A percentile compares a stretch with the other conserved stretches of the same genome.
These are phyloP conservation scores for Fusarium miscanthi DNA, from an alignment of 2,329 filamentous ascomycete species.

Conservation along the genomic window DNA sequence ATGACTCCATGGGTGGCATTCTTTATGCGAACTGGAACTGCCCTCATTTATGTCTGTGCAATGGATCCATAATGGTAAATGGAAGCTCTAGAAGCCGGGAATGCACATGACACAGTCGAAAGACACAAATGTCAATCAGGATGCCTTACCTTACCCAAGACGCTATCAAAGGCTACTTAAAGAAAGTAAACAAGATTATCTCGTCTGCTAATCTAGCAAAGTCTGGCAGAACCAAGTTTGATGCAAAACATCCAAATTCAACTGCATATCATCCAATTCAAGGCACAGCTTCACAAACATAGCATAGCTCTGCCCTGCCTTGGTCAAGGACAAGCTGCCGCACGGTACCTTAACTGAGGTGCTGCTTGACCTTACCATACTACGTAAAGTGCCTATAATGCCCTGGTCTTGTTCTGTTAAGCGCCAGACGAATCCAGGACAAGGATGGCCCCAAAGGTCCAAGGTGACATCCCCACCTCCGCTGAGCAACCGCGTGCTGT, in stretches of 20 bases:
- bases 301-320: conserved; percentile 23
- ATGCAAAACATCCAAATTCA: conserved; percentile 40
- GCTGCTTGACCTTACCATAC: neutral
- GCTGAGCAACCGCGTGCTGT: conserved; percentile 44
- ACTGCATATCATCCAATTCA: conserved; percentile 40
- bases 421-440: conserved; percentile 37
- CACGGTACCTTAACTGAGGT: conserved; percentile 8
- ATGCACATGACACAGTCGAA: conserved; percentile 14
- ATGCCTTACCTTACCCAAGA: neutral
- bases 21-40: conserved; percentile 41
- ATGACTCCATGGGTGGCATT: conserved; percentile 21
- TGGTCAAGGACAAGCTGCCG: conserved; percentile 10
- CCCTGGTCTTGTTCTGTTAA: conserved; percentile 31
- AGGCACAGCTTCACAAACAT: conserved; percentile 35
- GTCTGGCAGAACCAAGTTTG: conserved; percentile 27
- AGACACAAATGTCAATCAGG: neutral
- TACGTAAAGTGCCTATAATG: conserved; percentile 5
- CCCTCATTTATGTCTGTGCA: conserved; percentile 40
- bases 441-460: conserved; percentile 32
- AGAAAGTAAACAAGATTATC: conserved; percentile 13
- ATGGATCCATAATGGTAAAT: conserved; percentile 18
- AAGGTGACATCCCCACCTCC: conserved; percentile 44
- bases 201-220: neutral
- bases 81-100: conserved; percentile 31
- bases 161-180: neutral